Evolutionary conservation across 129 eudicot species (phyloP).

Genomic region (Centrapalus pauciflorus): DNA sequence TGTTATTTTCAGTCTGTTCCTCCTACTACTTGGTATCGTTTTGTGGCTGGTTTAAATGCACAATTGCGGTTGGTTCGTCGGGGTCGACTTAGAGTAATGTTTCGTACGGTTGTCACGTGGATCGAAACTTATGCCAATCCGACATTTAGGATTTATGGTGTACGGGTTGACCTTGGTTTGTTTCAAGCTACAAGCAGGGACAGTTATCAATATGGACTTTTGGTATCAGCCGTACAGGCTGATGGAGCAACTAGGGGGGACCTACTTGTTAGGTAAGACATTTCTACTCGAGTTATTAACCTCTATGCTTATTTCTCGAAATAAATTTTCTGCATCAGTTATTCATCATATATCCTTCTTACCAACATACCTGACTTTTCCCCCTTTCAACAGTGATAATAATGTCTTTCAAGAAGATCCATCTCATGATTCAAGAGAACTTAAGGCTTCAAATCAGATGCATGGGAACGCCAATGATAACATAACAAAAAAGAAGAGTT

Average conservation of each 20-base stretch:
- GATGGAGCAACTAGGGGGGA: conserved; percentile 39
- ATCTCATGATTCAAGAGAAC: conserved; percentile 24
- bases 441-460: conserved; percentile 25
- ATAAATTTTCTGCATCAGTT: not conserved
- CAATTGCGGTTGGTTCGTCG: conserved; percentile 78
- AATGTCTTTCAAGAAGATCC: conserved; percentile 27
- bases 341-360: conserved; percentile 4
- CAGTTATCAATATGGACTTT: conserved; percentile 71
- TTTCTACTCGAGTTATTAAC: conserved; percentile 8
- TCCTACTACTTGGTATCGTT: conserved; percentile 96
- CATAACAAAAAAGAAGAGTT: conserved; percentile 42
- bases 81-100: conserved; percentile 63
- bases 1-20: conserved; percentile 60
- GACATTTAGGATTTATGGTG: conserved; percentile 52
- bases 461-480: conserved; percentile 28
- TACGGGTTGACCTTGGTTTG: conserved; percentile 78
- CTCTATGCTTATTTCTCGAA: not conserved
- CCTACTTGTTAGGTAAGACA: conserved; percentile 45
- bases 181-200: conserved; percentile 72
- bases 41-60: conserved; percentile 97
- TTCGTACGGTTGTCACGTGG: conserved; percentile 63
- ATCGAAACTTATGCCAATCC: conserved; percentile 81
- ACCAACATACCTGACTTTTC: not conserved
- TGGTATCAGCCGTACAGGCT: conserved; percentile 53
- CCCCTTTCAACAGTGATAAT: conserved; percentile 20